A percentile compares a stretch with the other conserved stretches of the same genome.
Conservation (phyloP, 2,329 filamentous ascomycete species). For the Diaporthe ilicicola region DNA sequence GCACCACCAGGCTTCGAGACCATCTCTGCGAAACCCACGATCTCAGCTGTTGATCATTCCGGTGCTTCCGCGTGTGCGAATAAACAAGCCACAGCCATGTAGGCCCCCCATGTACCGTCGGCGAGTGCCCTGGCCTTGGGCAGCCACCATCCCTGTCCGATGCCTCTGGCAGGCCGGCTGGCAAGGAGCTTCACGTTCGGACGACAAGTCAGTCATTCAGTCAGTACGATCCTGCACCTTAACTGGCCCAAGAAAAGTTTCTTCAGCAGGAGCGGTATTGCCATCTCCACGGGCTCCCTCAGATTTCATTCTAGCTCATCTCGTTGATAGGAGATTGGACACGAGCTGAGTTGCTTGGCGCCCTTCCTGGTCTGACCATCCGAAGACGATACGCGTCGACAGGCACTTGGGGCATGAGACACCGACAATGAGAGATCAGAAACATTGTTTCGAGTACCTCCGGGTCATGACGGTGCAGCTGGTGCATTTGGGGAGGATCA, state of each 20-base stretch:
- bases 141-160: neutral
- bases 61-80: neutral
- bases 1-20: slow-evolving; percentile 1
- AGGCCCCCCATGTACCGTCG: neutral
- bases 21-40: slow-evolving; percentile 7
- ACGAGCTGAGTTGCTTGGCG: slow-evolving; percentile 3
- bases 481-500: neutral
- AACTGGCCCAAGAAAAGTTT: slow-evolving; percentile 1
- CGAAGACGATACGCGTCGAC: neutral
- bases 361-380: neutral
- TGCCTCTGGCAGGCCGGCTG: neutral
- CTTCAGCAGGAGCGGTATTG: neutral
- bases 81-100: neutral
- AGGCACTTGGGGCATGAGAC: neutral
- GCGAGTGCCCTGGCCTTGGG: neutral
- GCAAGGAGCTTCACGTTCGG: neutral
- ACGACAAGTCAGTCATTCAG: neutral
- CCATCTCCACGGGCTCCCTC: neutral
- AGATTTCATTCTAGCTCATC: neutral
- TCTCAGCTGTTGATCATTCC: slow-evolving; percentile 8
- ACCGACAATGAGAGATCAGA: slow-evolving; percentile 5
- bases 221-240: neutral
- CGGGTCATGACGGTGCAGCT: neutral
- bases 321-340: neutral
- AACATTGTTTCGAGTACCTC: slow-evolving; percentile 2